Base-by-base conservation (phyloP, 202 grass and related monocot genomes). In the Alloteropsis angusta region DNA sequence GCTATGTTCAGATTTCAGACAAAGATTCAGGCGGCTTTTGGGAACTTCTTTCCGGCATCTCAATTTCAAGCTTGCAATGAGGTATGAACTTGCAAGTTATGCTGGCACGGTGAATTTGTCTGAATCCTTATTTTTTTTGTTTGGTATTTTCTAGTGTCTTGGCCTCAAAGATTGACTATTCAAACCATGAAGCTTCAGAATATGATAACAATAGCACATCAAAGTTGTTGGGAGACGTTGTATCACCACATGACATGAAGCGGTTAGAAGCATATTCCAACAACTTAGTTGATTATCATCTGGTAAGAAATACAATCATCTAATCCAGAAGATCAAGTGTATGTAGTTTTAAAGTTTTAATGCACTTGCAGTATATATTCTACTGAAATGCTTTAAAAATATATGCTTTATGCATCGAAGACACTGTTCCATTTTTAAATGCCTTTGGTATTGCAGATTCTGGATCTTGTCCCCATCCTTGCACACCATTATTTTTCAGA, bases 241-340 rank as follows among this genome's bases (percentile, higher is more conserved):
- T n/a, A 74, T 87, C 92, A 16, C 81, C 96, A 37, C 82, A 98
- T 93, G 92, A 98, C 71, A 90, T 95, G 91, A 92, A 98, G 71
- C 83, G 96, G 21, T 80, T 98, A 36, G 92, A 95, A 84, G 92
- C 91, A 60, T 98, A 98, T 78, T 95, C 92, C 6, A 93, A 94
- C 84, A 95, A 95, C 87, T 81, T 88, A 72, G 96, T 91, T 16
- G 96, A 98, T 75, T 98, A 90, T 86, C 96, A 93, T 79, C 83
- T 98, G 96, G 92, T 98, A 84, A 85, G 91, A 85, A 46, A 47
- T 77, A 30, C 7, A 54, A 75, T 46, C 9, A 76, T 73, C 6
- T 39, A 50, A 77, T 43, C 16, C 17, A 6, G 41, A 41, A 68
- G 5, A 82, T 61, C 15, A 25, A 71, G 37, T 3, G 11, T 76